Percentiles rank a stretch among this genome's conserved stretches.
These are phyloP conservation scores for Irpex rosettiformis DNA, from an alignment of 1,284 basidiomycete genomes.

Conservation along the genomic window DNA sequence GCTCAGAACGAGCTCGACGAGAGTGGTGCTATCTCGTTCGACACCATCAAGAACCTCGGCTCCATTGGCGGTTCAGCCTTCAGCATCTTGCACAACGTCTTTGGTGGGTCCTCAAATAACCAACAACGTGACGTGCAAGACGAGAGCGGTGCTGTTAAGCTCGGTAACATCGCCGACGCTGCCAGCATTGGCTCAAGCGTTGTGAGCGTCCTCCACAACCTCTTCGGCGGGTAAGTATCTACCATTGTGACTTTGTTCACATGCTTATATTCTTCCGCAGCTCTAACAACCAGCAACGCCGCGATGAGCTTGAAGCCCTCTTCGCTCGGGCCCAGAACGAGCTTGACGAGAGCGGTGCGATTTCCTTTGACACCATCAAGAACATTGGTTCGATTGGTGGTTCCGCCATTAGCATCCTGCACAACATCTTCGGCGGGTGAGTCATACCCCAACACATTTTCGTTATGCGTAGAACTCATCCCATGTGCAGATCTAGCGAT, in stretches of 20 bases:
- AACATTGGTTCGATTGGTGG: background rate
- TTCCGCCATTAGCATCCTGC: background rate
- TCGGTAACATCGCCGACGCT: background rate
- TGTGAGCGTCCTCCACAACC: background rate
- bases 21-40: constrained; percentile 4
- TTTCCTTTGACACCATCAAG: background rate
- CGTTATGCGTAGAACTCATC: background rate
- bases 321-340: background rate
- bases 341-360: background rate
- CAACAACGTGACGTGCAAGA: background rate
- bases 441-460: background rate
- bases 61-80: constrained; percentile 5
- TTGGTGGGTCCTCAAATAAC: background rate
- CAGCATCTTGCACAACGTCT: background rate
- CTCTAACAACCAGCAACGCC: background rate
- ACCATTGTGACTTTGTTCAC: no score
- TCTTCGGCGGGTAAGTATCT: background rate
- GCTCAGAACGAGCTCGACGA: constrained; percentile 1
- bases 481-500: background rate
- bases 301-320: constrained; percentile 2
- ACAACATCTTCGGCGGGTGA: background rate
- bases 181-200: constrained; percentile 1
- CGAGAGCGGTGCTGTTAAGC: constrained; percentile 5
- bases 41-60: constrained; percentile 4
- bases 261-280: no score